Conservation (phyloP, 208 protist genomes). For the Acanthamoeba rhysodes region DNA sequence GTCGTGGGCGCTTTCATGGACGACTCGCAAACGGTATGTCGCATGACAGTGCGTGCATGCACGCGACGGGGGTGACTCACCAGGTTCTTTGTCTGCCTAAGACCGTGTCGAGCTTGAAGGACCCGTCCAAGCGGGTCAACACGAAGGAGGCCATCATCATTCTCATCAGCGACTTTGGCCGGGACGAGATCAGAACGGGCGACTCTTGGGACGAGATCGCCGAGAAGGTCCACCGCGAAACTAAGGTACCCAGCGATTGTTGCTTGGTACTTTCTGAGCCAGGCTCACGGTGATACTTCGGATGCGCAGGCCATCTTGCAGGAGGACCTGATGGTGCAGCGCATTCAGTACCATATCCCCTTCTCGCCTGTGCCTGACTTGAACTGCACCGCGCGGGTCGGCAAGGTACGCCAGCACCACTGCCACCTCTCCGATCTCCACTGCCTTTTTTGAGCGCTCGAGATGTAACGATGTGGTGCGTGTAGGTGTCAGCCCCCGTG, state of each 20-base stretch:
- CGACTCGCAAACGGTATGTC: slow-evolving; percentile 20
- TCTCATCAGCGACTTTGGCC: slow-evolving; percentile 58
- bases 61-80: background rate
- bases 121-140: background rate
- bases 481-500: background rate
- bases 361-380: slow-evolving; percentile 22
- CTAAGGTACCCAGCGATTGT: background rate
- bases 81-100: background rate
- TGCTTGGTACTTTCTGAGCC: no score
- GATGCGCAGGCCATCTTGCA: background rate
- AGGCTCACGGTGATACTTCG: background rate
- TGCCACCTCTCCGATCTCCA: background rate
- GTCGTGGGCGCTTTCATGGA: slow-evolving; percentile 62
- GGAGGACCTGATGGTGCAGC: slow-evolving; percentile 51
- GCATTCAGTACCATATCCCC: slow-evolving; percentile 9
- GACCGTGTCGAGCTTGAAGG: background rate
- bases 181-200: slow-evolving; percentile 37
- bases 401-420: background rate
- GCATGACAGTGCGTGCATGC: background rate
- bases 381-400: slow-evolving; percentile 20
- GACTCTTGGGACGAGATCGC: slow-evolving; percentile 42
- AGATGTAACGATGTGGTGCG: background rate
- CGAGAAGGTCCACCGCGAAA: slow-evolving; percentile 11
- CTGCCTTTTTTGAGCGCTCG: background rate
- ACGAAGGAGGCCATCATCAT: slow-evolving; percentile 54